These are phyloP conservation scores for Inonotus obliquus DNA, from an alignment of 1,284 basidiomycete genomes.

Conservation along the genomic window DNA sequence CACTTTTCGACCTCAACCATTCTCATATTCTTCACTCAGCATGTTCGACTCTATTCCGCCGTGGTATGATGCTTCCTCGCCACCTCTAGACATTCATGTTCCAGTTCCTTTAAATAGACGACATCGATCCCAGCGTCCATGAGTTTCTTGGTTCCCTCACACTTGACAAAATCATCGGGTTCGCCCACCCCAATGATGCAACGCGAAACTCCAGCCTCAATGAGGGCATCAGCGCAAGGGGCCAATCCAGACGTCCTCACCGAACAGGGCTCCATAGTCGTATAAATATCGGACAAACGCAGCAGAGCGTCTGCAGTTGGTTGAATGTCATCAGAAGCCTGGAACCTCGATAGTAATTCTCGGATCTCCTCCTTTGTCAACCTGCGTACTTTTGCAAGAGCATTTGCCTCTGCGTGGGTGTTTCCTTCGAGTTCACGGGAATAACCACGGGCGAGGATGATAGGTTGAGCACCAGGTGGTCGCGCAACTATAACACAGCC, in stretches of 20 bases:
- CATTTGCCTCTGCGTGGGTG: constrained; percentile 97
- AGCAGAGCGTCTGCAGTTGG: constrained; percentile 45
- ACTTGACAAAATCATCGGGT: constrained; percentile 93
- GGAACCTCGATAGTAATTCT: constrained; percentile 36
- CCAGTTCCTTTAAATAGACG: constrained; percentile 66
- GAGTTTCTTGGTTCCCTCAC: constrained; percentile 81
- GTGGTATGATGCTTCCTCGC: constrained; percentile 41
- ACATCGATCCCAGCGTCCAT: constrained; percentile 75
- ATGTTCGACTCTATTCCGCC: not conserved
- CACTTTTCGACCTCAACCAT: not conserved
- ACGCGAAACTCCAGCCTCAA: constrained; percentile 63
- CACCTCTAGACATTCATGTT: constrained; percentile 70
- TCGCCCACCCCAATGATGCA: constrained; percentile 92
- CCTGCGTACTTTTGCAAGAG: constrained; percentile 67
- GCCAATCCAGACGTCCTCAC: constrained; percentile 82
- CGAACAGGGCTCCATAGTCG: constrained; percentile 97
- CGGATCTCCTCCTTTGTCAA: constrained; percentile 41
- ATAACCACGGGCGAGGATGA: constrained; percentile 77
- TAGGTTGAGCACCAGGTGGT: constrained; percentile 34
- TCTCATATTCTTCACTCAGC: not conserved
- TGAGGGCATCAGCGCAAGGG: constrained; percentile 85
- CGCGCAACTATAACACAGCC: constrained; percentile 76
- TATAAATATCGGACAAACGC: constrained; percentile 72
- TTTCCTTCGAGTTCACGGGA: constrained; percentile 93
- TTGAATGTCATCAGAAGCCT: constrained; percentile 21